Evolutionary conservation across 2,329 filamentous ascomycete species (phyloP).

Genomic region (Seiridium cupressi): DNA sequence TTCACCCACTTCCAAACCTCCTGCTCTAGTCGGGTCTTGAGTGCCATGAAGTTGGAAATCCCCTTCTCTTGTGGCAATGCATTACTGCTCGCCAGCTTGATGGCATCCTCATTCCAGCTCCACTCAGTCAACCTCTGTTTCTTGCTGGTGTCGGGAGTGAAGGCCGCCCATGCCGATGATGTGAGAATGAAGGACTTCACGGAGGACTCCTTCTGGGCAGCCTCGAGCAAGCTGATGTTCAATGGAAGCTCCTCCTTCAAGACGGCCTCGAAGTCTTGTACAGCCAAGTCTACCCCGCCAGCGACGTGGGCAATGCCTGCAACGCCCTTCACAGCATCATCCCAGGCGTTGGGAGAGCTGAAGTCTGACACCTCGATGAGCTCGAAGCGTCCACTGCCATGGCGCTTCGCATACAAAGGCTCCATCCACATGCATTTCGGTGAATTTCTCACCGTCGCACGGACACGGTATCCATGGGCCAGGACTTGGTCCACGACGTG

Average conservation of each 20-base stretch:
- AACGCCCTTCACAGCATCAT: not conserved
- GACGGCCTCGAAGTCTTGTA: constrained; percentile 21
- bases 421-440: constrained; percentile 5
- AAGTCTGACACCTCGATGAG: constrained; percentile 3
- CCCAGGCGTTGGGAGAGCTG: not conserved
- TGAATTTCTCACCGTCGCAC: constrained; percentile 17
- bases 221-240: constrained; percentile 19
- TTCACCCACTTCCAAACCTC: constrained; percentile 31
- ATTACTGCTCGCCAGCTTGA: constrained; percentile 17
- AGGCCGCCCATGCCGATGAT: constrained; percentile 29
- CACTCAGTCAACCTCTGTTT: constrained; percentile 19
- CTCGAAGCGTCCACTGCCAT: constrained; percentile 4
- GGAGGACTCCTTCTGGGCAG: constrained; percentile 18
- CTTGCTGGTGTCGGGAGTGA: constrained; percentile 24
- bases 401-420: not conserved
- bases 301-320: constrained; percentile 26
- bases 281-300: constrained; percentile 14
- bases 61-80: constrained; percentile 16
- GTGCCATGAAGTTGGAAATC: constrained; percentile 28
- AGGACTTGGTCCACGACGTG: constrained; percentile 38
- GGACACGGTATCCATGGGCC: constrained; percentile 38
- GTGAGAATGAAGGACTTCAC: constrained; percentile 29
- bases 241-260: constrained; percentile 18
- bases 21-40: constrained; percentile 29
- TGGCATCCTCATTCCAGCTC: constrained; percentile 29